A percentile compares a stretch with the other conserved stretches of the same genome.
These are phyloP conservation scores for Candida nanaspora DNA, from an alignment of 805 yeast genomes.

Conservation along the genomic window DNA sequence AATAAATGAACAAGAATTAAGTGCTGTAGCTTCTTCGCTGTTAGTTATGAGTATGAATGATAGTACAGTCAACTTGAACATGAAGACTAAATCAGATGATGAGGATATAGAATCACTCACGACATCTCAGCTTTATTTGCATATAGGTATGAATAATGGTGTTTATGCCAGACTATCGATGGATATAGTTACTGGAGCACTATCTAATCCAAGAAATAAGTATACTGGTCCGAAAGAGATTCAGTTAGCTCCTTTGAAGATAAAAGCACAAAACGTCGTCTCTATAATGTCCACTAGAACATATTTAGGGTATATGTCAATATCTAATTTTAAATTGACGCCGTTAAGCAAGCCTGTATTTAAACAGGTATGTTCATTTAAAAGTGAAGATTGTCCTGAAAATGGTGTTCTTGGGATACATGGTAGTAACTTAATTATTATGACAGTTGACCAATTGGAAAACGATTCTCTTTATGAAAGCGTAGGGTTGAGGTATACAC, in stretches of 20 bases:
- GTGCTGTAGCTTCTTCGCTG: constrained; percentile 39
- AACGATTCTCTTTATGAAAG: constrained; percentile 28
- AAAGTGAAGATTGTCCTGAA: constrained; percentile 51
- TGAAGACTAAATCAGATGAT: constrained; percentile 7
- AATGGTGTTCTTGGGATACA: constrained; percentile 60
- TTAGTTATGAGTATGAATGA: constrained; percentile 26
- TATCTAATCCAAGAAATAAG: constrained; percentile 57
- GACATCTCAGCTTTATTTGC: constrained; percentile 34
- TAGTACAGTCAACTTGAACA: constrained; percentile 4
- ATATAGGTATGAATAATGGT: constrained; percentile 82
- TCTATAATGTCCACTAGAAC: constrained; percentile 47
- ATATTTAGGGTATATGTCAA: constrained; percentile 43
- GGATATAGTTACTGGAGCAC: constrained; percentile 52
- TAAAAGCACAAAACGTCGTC: constrained; percentile 27
- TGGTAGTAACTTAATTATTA: constrained; percentile 44
- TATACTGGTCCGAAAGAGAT: constrained; percentile 71
- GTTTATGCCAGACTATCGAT: constrained; percentile 60
- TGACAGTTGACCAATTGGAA: constrained; percentile 38
- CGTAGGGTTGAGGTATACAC: constrained; percentile 42
- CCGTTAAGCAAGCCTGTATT: constrained; percentile 41
- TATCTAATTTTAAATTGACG: constrained; percentile 31
- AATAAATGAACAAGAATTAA: constrained; percentile 58
- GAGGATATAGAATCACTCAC: constrained; percentile 7
- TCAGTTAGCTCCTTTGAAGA: constrained; percentile 31
- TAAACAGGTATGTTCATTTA: constrained; percentile 43